These are phyloP conservation scores for Candida sanyaensis DNA, from an alignment of 1,139 yeast genomes.

Conservation along the genomic window DNA sequence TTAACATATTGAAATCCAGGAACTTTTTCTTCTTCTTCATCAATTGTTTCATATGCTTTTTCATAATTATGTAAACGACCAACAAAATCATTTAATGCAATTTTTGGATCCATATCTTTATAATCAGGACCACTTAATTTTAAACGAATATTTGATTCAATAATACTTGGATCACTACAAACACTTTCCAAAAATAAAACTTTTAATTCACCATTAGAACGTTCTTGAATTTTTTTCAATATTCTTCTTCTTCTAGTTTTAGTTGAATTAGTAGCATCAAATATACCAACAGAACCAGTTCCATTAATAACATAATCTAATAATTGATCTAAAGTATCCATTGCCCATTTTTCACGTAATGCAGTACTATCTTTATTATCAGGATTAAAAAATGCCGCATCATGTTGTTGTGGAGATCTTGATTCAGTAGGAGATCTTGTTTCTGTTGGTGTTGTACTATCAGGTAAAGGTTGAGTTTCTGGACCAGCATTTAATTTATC, in stretches of 20 bases:
- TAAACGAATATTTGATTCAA: constrained; percentile 79
- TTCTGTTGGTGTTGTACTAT: constrained; percentile 42
- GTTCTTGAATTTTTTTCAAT: constrained; percentile 64
- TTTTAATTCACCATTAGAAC: constrained; percentile 74
- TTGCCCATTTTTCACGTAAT: constrained; percentile 92
- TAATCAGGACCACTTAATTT: constrained; percentile 95
- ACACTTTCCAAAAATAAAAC: constrained; percentile 85
- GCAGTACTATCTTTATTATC: constrained; percentile 64
- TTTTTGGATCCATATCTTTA: constrained; percentile 77
- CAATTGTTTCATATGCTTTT: constrained; percentile 87
- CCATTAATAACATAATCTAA: constrained; percentile 79
- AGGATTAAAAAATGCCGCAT: constrained; percentile 87
- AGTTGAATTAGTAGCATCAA: constrained; percentile 95
- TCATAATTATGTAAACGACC: constrained; percentile 83
- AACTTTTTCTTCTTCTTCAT: constrained; percentile 65
- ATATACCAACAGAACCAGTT: constrained; percentile 88
- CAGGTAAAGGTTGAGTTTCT: constrained; percentile 70
- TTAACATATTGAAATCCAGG: constrained; percentile 81
- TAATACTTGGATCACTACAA: constrained; percentile 75
- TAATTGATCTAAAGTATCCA: constrained; percentile 85
- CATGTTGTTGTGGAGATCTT: constrained; percentile 42
- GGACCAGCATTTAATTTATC: constrained; percentile 73
- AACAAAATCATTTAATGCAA: constrained; percentile 79
- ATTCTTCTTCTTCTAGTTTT: constrained; percentile 69
- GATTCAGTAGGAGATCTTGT: constrained; percentile 10